phyloP scores from a whole-genome alignment of 225 moss, liverwort and hornwort genomes.

The Pseudoscleropodium purum region DNA sequence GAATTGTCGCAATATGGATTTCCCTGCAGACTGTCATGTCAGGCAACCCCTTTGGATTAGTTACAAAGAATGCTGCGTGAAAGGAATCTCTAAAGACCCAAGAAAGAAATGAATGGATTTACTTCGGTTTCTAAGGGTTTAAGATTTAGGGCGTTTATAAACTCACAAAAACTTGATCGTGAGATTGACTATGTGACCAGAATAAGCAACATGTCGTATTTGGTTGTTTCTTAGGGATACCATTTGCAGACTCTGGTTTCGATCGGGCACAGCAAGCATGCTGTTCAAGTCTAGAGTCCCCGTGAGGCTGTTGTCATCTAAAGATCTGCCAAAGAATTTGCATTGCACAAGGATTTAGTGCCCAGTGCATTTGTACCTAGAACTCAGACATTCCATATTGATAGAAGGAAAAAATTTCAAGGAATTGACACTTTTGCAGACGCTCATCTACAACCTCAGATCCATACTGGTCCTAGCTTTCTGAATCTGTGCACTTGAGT shows the following conservation, averaged over 20 bases:
- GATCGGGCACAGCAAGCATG: background rate
- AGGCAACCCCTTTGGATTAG: background rate
- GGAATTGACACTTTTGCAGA: background rate
- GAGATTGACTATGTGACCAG: background rate
- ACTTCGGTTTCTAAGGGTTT: background rate
- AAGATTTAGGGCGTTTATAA: background rate
- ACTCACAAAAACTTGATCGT: conserved; percentile 9
- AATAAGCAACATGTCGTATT: background rate
- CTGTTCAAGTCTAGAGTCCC: conserved; percentile 9
- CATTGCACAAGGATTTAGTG: background rate
- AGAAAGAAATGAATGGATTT: background rate
- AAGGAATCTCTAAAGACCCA: background rate
- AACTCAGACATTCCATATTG: background rate
- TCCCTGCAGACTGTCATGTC: background rate
- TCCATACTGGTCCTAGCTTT: background rate
- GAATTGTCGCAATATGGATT: background rate
- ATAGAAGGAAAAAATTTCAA: background rate
- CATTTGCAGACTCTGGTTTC: background rate
- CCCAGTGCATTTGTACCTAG: background rate
- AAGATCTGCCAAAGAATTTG: background rate
- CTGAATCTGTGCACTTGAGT: background rate
- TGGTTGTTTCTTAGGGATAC: conserved; percentile 8
- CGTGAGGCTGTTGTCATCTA: conserved; percentile 12
- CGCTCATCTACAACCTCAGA: background rate
- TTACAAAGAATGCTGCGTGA: background rate